phyloP scores from a whole-genome alignment of 805 yeast genomes.

The Monosporozyma aerobia region DNA sequence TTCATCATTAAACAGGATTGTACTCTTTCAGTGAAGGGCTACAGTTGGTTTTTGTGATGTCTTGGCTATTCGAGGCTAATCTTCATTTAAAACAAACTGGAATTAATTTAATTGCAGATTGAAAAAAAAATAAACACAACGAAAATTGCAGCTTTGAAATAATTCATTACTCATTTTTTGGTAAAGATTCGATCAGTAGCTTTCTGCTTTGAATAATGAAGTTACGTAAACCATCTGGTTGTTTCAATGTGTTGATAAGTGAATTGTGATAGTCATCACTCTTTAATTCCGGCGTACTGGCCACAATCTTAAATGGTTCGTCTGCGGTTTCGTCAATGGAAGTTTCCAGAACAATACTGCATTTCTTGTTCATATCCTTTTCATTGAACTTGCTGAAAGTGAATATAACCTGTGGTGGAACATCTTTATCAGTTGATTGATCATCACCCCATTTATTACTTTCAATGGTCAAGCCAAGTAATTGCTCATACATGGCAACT shows the following conservation, averaged over 20 bases:
- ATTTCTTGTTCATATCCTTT: conserved; percentile 34
- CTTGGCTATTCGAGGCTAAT: too few species aligned
- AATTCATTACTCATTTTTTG: neutral
- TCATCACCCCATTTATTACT: conserved; percentile 31
- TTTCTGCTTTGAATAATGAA: neutral
- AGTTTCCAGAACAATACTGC: conserved; percentile 39
- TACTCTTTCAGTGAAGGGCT: too few species aligned
- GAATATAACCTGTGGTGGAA: conserved; percentile 25
- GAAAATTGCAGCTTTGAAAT: too few species aligned
- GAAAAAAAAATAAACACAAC: too few species aligned
- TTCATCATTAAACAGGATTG: neutral
- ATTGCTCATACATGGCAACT: conserved; percentile 40
- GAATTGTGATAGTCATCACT: neutral
- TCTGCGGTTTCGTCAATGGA: neutral
- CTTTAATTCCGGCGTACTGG: conserved; percentile 34
- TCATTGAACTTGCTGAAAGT: conserved; percentile 42
- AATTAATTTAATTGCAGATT: too few species aligned
- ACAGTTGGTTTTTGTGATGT: too few species aligned
- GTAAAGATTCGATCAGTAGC: neutral
- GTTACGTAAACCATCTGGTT: neutral
- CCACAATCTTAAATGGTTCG: conserved; percentile 28
- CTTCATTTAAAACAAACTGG: too few species aligned
- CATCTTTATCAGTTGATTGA: conserved; percentile 22
- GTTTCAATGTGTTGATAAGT: neutral
- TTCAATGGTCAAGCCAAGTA: conserved; percentile 47